Percentiles rank a stretch among this genome's conserved stretches.
Conservation (phyloP, 345 rosid genomes). For the Arabidopsis thaliana region DNA sequence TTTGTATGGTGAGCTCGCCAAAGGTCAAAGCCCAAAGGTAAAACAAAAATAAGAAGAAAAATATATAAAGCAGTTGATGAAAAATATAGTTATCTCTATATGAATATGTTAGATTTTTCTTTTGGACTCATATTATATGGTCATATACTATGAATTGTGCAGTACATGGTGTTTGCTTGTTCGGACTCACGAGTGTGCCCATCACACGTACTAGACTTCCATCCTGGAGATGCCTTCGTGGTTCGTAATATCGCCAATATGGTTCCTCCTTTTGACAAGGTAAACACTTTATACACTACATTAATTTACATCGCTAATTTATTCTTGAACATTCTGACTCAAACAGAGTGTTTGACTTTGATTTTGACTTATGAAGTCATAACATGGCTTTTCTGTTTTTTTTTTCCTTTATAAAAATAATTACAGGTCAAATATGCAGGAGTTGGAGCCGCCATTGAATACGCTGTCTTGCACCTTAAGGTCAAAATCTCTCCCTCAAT, state of each 20-base stretch:
- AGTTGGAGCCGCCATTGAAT: slow-evolving; percentile 85
- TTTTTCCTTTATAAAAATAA: background rate
- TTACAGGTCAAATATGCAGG: slow-evolving; percentile 56
- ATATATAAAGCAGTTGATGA: background rate
- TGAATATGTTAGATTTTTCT: no score
- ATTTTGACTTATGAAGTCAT: background rate
- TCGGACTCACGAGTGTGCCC: slow-evolving; percentile 97
- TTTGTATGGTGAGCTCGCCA: slow-evolving; percentile 72
- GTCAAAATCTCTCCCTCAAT: slow-evolving; percentile 38
- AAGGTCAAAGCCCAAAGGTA: slow-evolving; percentile 94
- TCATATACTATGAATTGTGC: slow-evolving; percentile 34
- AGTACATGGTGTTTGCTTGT: slow-evolving; percentile 97
- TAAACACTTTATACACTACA: slow-evolving; percentile 1
- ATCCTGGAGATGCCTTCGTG: slow-evolving; percentile 95
- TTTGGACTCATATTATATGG: background rate
- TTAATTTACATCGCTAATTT: background rate
- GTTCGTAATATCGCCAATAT: slow-evolving; percentile 90
- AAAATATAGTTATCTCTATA: background rate
- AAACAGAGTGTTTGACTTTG: slow-evolving; percentile 7
- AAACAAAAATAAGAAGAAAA: background rate
- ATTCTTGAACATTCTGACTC: background rate
- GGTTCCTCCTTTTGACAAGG: slow-evolving; percentile 90
- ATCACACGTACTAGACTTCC: slow-evolving; percentile 78
- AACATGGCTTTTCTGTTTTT: background rate
- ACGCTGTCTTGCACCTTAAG: slow-evolving; percentile 95